Evolutionary conservation across 2,329 filamentous ascomycete species (phyloP).

Genomic region (Cordyceps militaris): DNA sequence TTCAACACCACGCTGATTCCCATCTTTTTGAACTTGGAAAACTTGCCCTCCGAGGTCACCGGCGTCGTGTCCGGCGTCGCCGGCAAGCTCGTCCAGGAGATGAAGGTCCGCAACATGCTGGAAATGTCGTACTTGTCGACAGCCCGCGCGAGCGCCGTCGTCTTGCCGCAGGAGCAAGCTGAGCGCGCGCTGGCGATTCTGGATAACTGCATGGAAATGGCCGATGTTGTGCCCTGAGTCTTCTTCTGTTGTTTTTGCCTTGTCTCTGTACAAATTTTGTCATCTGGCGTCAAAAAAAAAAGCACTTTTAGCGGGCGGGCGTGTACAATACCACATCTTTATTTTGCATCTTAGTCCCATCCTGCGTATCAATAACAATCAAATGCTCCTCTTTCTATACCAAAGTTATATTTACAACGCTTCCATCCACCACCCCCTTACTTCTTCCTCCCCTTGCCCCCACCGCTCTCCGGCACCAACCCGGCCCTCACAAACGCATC

Average conservation of each 20-base stretch:
- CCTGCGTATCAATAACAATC: not conserved
- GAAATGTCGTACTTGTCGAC: constrained; percentile 91
- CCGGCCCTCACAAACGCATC: constrained; percentile 77
- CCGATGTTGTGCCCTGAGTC: constrained; percentile 13
- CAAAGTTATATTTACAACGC: too few species aligned
- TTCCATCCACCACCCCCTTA: constrained; percentile 17
- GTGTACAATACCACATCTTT: constrained; percentile 19
- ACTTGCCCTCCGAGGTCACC: constrained; percentile 77
- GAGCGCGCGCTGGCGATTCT: constrained; percentile 67
- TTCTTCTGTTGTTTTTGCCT: not conserved
- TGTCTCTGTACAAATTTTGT: not conserved
- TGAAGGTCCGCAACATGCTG: constrained; percentile 48
- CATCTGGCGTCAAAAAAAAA: not conserved
- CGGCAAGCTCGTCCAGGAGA: constrained; percentile 69
- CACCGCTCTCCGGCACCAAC: constrained; percentile 47
- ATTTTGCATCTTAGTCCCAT: not conserved
- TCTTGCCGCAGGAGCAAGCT: constrained; percentile 69
- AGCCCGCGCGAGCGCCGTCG: constrained; percentile 80
- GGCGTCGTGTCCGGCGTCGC: constrained; percentile 95
- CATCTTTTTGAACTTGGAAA: constrained; percentile 78
- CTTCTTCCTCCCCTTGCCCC: constrained; percentile 37
- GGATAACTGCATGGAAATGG: constrained; percentile 28
- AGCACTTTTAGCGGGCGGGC: not conserved
- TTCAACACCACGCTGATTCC: constrained; percentile 69
- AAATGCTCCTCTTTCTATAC: too few species aligned